Base-by-base conservation (phyloP, 345 rosid species). In the Gossypium longicalyx region DNA sequence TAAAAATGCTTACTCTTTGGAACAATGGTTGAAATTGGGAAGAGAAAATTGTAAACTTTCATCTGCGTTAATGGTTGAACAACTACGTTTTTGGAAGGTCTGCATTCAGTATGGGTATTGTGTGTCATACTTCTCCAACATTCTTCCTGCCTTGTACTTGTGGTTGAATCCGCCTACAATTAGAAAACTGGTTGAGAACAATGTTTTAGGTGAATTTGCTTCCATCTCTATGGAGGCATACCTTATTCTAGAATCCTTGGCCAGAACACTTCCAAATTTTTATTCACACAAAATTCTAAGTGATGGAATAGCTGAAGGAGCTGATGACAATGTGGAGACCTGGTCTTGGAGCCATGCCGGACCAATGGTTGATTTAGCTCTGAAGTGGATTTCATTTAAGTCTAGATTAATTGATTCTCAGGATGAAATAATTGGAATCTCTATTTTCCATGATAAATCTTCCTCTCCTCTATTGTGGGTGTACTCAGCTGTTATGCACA, bases 341-440 rank as follows among this genome's bases (percentile, higher is more conserved):
- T 94, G 97, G 97, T 87, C 90, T 75, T 94, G 98, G 98, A 86
- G 84, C 73, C 86, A 84, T 79, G 94, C 87, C 22, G 80, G 80
- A 73, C 97, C 97, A 22, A 78, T 94, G 85, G 77, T 94, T 82
- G 95, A 92, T 83, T 77, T 84, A 63, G 95, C 92, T 17, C 44
- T 90, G 71, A 88, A 85, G 74, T 94, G 98, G 98, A 77, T 89
- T 74, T 74, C 76, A 43, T 78, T 78, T 52, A 85, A 81, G 77
- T 84, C 91, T 67, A 71, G 81, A 68, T 73, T 84, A 68, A 77
- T 90, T 67, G 81, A 79, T 22, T 76, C 77, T 75, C 73, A 75
- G 69, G 76, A 64, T 53, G 87, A 82, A 74, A 71, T 44, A 13
- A 59, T 45, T 70, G 78, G 64, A 68, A 80, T 79, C 76, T 76